Percentiles rank a stretch among this genome's conserved stretches.
Conservation (phyloP, 1,284 basidiomycete genomes). For the Entoloma clypeatum region DNA sequence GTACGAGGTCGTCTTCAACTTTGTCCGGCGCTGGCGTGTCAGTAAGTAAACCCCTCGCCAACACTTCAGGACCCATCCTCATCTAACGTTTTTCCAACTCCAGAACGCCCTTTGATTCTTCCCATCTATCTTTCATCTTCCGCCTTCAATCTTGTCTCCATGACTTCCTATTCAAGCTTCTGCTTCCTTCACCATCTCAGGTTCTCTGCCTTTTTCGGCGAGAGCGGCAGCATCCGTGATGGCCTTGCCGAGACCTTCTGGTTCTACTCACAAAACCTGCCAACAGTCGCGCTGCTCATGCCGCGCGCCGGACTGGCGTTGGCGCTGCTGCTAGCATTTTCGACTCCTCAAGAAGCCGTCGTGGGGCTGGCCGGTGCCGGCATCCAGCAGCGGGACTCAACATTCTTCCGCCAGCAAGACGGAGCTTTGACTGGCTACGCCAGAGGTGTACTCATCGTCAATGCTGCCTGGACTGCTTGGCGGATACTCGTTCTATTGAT, state of each 20-base stretch:
- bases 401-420: constrained; percentile 62
- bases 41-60: constrained; percentile 63
- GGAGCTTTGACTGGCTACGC: constrained; percentile 72
- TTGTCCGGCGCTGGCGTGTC: constrained; percentile 75
- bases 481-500: constrained; percentile 58
- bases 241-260: constrained; percentile 76
- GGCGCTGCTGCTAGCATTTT: constrained; percentile 67
- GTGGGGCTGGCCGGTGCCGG: constrained; percentile 47
- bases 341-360: constrained; percentile 43
- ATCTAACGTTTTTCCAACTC: constrained; percentile 3
- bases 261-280: constrained; percentile 75
- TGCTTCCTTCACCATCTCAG: constrained; percentile 80
- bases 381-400: constrained; percentile 53
- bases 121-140: constrained; percentile 80
- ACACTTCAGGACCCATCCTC: not conserved
- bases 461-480: constrained; percentile 74
- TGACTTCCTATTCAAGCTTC: constrained; percentile 78
- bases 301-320: constrained; percentile 74
- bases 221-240: constrained; percentile 52
- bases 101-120: constrained; percentile 76
- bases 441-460: constrained; percentile 68
- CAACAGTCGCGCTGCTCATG: constrained; percentile 72
- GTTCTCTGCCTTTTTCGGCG: constrained; percentile 56
- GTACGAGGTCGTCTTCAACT: constrained; percentile 79
- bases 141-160: constrained; percentile 65